Conservation (phyloP, 345 rosid species). For the Euphorbia tirucalli region DNA sequence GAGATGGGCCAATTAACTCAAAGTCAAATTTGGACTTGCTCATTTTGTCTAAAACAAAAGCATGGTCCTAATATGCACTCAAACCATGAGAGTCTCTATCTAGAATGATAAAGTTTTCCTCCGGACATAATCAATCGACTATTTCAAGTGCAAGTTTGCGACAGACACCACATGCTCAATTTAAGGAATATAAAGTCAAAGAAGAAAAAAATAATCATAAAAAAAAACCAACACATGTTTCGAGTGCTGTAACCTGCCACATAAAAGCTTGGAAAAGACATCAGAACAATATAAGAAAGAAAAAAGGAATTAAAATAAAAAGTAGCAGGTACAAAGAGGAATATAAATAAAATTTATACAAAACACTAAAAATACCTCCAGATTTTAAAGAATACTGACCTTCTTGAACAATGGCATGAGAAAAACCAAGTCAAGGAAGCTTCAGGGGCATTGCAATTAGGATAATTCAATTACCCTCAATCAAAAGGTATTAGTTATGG, state of each 20-base stretch:
- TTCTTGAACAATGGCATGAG: constrained; percentile 28
- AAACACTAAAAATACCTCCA: constrained; percentile 27
- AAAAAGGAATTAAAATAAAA: not conserved
- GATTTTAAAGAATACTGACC: constrained; percentile 22
- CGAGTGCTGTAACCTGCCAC: constrained; percentile 41
- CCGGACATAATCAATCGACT: not conserved
- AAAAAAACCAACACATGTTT: constrained; percentile 13
- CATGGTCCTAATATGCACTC: not conserved
- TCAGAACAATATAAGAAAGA: constrained; percentile 15
- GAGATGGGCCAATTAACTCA: not conserved
- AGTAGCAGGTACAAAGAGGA: not conserved
- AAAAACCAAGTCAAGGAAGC: constrained; percentile 23
- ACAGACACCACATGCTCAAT: not conserved
- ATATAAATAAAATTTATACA: constrained; percentile 15
- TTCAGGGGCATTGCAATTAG: constrained; percentile 26
- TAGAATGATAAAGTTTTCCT: not conserved
- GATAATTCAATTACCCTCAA: constrained; percentile 18
- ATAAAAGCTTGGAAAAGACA: constrained; percentile 32
- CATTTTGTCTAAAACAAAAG: not conserved
- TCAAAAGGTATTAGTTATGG: constrained; percentile 9
- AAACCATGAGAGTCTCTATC: not conserved
- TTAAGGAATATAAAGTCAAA: not conserved
- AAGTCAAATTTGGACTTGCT: not conserved
- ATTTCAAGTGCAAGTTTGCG: not conserved
- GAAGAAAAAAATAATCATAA: not conserved